These are phyloP conservation scores for Coffea eugenioides DNA, from an alignment of 257 asterid genomes.

Conservation along the genomic window DNA sequence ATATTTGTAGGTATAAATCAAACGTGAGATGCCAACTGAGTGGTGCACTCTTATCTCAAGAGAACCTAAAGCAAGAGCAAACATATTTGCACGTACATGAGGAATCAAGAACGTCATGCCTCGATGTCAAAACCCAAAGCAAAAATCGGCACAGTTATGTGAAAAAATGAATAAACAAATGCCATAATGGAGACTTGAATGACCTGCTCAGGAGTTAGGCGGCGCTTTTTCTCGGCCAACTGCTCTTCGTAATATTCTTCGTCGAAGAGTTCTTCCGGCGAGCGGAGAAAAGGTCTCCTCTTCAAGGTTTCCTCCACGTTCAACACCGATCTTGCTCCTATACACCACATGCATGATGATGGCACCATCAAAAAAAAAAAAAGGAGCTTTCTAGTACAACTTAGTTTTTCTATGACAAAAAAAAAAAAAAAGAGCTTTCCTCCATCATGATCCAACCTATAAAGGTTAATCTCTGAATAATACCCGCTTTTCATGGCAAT, in stretches of 20 bases:
- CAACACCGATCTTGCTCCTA: slow-evolving; percentile 63
- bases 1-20: neutral
- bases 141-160: neutral
- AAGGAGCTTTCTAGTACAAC: neutral
- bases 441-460: neutral
- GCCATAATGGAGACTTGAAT: neutral
- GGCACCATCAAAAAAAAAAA: neutral
- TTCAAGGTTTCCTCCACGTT: slow-evolving; percentile 69
- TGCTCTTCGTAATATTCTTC: slow-evolving; percentile 94
- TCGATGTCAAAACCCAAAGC: neutral
- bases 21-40: slow-evolving; percentile 10
- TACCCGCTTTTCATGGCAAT: neutral
- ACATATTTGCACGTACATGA: neutral
- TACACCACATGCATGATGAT: neutral
- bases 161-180: neutral
- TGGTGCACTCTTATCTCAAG: slow-evolving; percentile 3
- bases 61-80: neutral
- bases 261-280: slow-evolving; percentile 70
- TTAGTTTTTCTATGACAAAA: neutral
- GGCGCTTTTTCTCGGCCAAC: slow-evolving; percentile 94
- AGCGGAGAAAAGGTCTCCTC: slow-evolving; percentile 77
- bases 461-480: neutral
- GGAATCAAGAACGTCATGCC: neutral
- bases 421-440: neutral
- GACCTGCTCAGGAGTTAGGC: slow-evolving; percentile 93